Base-by-base conservation (phyloP, 345 rosid species). In the Linum trigynum region DNA sequence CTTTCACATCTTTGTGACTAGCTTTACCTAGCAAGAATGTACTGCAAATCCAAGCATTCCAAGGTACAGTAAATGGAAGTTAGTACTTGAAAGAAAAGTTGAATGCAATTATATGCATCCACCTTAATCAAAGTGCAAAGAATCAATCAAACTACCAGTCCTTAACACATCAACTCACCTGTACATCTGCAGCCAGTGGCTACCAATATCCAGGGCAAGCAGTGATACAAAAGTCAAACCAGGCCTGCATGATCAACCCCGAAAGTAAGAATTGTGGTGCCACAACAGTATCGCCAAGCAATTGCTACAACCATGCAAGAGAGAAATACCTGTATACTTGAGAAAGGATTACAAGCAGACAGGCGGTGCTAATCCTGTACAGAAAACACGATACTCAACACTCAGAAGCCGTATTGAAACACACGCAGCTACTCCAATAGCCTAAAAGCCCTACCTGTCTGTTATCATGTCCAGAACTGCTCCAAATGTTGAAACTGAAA, bases 101-200 rank as follows among this genome's bases (percentile, higher is more conserved):
- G 0, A 1, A 23, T 23, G n/a, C 58, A 64, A 11, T 32, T 16
- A 17, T 38, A 62, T 2, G 4, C 2, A 5, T 50, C 16, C 60
- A 67, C 12, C 45, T 32, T 9, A 62, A 51, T 55, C 10, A 12
- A 43, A 45, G 32, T 23, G 32, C 32, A 51, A n/a, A 35, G 15
- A 65, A 2, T 39, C 16, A 7, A 38, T 39, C 4, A 41, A 39
- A 56, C 11, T 62, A 7, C 32, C 32, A 23, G 32, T 23, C 32
- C 32, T 23, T 23, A 23, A 23, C 4, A 38, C 16, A 45, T 59
- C 55, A 50, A 36, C 74, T 62, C 78, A 90, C 97, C 97, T 92
- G 78, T 88, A 88, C 96, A 92, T 86, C 79, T 88, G 99, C 45
- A 92, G 82, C 97, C 96, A 92, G 72, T 92, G 98, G 76, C 97